These are phyloP conservation scores for Trametes pubescens DNA, from an alignment of 1,284 basidiomycete genomes.

Conservation along the genomic window DNA sequence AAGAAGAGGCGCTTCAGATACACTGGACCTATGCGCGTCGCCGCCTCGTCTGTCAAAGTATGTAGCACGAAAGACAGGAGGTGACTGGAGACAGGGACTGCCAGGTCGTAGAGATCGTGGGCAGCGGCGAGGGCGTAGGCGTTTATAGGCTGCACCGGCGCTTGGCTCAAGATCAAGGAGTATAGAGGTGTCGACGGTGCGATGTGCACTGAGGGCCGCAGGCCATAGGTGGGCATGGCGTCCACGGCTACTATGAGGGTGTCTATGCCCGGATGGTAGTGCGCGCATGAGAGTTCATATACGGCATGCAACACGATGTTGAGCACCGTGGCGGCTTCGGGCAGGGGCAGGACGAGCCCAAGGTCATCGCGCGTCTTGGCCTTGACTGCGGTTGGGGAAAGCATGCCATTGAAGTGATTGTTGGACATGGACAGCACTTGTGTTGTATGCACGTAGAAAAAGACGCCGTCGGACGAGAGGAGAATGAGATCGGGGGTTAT, in stretches of 20 bases:
- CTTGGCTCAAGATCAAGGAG: slow-evolving; percentile 44
- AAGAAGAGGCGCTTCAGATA: slow-evolving; percentile 51
- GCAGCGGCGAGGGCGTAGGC: slow-evolving; percentile 46
- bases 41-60: slow-evolving; percentile 46
- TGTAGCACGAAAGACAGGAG: slow-evolving; percentile 46
- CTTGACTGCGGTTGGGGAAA: slow-evolving; percentile 36
- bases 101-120: slow-evolving; percentile 47
- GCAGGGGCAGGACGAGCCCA: slow-evolving; percentile 43
- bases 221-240: slow-evolving; percentile 44
- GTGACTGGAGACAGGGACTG: slow-evolving; percentile 46
- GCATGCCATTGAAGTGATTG: slow-evolving; percentile 48
- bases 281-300: slow-evolving; percentile 46
- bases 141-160: slow-evolving; percentile 46
- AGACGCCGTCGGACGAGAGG: slow-evolving; percentile 75
- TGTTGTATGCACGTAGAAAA: slow-evolving; percentile 58
- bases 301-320: slow-evolving; percentile 49
- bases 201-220: slow-evolving; percentile 37
- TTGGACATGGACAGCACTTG: slow-evolving; percentile 46
- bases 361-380: slow-evolving; percentile 35
- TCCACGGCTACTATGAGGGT: slow-evolving; percentile 45
- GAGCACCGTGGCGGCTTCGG: slow-evolving; percentile 44
- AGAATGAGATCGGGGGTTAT: slow-evolving; percentile 67
- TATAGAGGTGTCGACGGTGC: slow-evolving; percentile 42
- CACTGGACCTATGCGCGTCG: slow-evolving; percentile 45
- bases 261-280: slow-evolving; percentile 45